phyloP scores from a whole-genome alignment of 495 filamentous ascomycete species.

The Hyaloscypha finlandica region DNA sequence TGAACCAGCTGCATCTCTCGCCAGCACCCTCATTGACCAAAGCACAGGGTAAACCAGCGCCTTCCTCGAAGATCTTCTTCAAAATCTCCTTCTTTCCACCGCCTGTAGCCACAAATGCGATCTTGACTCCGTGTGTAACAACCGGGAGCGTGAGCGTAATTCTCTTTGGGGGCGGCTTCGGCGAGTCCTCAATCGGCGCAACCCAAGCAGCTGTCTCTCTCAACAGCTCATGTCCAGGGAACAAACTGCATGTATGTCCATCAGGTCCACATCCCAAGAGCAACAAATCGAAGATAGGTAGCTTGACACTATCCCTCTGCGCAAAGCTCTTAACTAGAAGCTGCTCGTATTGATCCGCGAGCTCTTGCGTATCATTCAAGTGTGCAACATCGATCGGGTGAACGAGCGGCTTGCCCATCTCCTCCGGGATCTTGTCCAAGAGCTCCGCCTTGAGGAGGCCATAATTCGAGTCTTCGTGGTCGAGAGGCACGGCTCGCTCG shows the following conservation, averaged over 20 bases:
- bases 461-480: constrained; percentile 94
- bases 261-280: constrained; percentile 93
- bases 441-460: constrained; percentile 81
- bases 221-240: constrained; percentile 85
- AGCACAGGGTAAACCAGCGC: constrained; percentile 74
- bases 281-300: constrained; percentile 92
- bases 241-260: constrained; percentile 95
- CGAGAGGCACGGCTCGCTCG: constrained; percentile 89
- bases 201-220: constrained; percentile 93
- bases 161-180: constrained; percentile 87
- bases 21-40: constrained; percentile 81
- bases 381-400: constrained; percentile 73
- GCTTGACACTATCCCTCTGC: constrained; percentile 80
- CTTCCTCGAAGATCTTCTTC: constrained; percentile 87
- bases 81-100: constrained; percentile 86
- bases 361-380: constrained; percentile 82
- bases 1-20: constrained; percentile 93
- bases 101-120: constrained; percentile 92
- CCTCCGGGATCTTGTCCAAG: constrained; percentile 78
- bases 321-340: constrained; percentile 81
- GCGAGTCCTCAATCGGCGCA: constrained; percentile 83
- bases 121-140: constrained; percentile 75
- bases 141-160: constrained; percentile 93
- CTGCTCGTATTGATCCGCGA: constrained; percentile 93
- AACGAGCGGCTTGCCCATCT: constrained; percentile 65